These are phyloP conservation scores for Colletotrichum spaethianum DNA, from an alignment of 2,329 filamentous ascomycete species.

Conservation along the genomic window DNA sequence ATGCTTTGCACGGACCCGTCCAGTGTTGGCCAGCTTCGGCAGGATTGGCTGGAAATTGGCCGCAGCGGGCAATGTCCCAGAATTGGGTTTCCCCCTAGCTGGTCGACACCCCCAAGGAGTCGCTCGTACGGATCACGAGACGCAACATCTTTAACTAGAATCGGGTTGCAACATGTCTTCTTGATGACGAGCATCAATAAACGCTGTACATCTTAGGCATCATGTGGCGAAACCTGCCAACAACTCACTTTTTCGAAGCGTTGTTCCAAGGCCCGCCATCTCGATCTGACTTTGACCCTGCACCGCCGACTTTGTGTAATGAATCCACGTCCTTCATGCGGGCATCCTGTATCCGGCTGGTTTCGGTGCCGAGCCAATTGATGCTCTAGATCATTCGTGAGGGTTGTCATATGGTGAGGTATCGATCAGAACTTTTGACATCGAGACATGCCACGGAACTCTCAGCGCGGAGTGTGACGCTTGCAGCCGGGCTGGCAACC, in stretches of 20 bases:
- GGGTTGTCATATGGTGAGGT: neutral
- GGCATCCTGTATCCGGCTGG: constrained; percentile 24
- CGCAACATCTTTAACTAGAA: constrained; percentile 2
- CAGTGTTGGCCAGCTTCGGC: constrained; percentile 12
- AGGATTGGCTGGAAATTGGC: constrained; percentile 39
- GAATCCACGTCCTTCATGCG: constrained; percentile 18
- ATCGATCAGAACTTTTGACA: constrained; percentile 4
- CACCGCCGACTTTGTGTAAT: constrained; percentile 18
- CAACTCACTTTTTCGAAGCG: neutral
- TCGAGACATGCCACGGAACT: constrained; percentile 26
- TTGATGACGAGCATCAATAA: constrained; percentile 10
- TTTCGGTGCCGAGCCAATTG: constrained; percentile 1
- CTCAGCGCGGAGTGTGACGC: constrained; percentile 13
- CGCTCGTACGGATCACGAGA: constrained; percentile 19
- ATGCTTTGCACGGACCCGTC: constrained; percentile 29
- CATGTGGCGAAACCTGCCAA: constrained; percentile 16
- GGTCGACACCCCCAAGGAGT: neutral
- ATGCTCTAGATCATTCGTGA: neutral
- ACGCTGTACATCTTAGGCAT: constrained; percentile 9
- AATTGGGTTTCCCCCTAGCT: constrained; percentile 33
- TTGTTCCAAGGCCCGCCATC: constrained; percentile 2
- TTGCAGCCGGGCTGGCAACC: constrained; percentile 25
- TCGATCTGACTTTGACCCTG: constrained; percentile 29
- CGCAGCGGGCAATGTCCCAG: constrained; percentile 30
- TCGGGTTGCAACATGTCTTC: constrained; percentile 3